phyloP scores from a whole-genome alignment of 75 land plant species.

The Larix kaempferi region DNA sequence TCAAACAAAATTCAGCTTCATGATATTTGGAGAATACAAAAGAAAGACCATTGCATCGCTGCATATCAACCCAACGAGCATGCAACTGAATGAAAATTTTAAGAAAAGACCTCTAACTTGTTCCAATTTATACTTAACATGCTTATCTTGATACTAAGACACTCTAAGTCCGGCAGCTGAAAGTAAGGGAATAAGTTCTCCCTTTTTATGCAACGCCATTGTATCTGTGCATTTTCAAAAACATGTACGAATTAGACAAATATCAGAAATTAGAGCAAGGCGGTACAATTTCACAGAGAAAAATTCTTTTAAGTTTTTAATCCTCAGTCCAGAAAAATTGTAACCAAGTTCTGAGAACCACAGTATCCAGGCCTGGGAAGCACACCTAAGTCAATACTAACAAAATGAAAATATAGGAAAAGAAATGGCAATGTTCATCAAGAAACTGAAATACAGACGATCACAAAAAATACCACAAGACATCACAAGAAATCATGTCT shows the following conservation, averaged over 20 bases:
- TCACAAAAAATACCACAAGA: not conserved
- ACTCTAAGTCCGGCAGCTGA: not conserved
- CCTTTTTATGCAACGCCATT: conserved; percentile 5
- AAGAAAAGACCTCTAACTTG: not conserved
- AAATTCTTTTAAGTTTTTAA: not conserved
- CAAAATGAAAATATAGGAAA: not conserved
- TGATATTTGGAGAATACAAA: not conserved
- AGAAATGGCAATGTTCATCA: not conserved
- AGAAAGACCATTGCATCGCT: not conserved
- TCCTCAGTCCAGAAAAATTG: not conserved
- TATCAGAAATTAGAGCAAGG: not conserved
- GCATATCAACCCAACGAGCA: not conserved
- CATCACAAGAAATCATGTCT: not conserved
- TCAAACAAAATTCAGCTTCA: not conserved
- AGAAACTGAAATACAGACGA: not conserved
- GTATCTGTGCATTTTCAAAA: not conserved
- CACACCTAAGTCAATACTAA: not conserved
- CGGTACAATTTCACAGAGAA: not conserved
- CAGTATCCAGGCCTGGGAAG: not conserved
- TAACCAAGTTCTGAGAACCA: not conserved
- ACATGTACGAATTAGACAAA: not conserved
- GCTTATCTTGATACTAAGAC: not conserved
- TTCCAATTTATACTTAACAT: not conserved
- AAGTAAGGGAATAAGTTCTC: conserved; percentile 5
- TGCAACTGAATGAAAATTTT: not conserved